Conservation (phyloP, 805 yeast species). For the Candida arabinofermentans region DNA sequence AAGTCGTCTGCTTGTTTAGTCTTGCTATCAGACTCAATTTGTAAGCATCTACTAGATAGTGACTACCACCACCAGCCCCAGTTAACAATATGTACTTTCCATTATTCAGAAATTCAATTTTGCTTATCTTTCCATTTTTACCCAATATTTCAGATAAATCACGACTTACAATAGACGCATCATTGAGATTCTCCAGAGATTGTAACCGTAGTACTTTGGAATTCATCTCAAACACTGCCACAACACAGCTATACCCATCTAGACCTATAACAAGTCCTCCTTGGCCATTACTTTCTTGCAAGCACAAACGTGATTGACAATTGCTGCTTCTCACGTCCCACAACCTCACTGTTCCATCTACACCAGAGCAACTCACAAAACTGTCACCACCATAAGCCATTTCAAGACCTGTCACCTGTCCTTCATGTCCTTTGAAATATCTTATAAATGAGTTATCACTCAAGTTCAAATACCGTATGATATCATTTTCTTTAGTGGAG, state of each 20-base stretch:
- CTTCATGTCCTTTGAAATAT: constrained; percentile 85
- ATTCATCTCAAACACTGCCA: constrained; percentile 57
- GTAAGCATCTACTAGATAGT: constrained; percentile 18
- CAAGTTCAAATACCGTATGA: constrained; percentile 70
- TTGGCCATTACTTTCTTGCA: not conserved
- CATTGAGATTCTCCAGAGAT: constrained; percentile 54
- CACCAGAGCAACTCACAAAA: constrained; percentile 56
- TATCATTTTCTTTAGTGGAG: constrained; percentile 75
- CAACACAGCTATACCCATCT: constrained; percentile 82
- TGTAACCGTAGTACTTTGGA: constrained; percentile 51
- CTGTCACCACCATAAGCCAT: constrained; percentile 66
- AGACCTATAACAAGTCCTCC: constrained; percentile 43
- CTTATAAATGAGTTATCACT: constrained; percentile 76
- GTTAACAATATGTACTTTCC: constrained; percentile 38
- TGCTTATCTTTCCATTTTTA: constrained; percentile 11
- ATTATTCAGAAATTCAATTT: constrained; percentile 41
- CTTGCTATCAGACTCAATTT: constrained; percentile 20
- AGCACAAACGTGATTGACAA: constrained; percentile 54
- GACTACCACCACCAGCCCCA: constrained; percentile 23
- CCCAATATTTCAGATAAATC: constrained; percentile 28
- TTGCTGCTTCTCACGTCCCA: constrained; percentile 81
- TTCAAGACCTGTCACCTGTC: constrained; percentile 66
- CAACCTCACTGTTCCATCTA: constrained; percentile 74
- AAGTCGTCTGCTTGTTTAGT: constrained; percentile 45
- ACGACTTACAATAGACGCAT: constrained; percentile 50